phyloP scores from a whole-genome alignment of 2,329 filamentous ascomycete species.

The Lasiodiplodia citricola region DNA sequence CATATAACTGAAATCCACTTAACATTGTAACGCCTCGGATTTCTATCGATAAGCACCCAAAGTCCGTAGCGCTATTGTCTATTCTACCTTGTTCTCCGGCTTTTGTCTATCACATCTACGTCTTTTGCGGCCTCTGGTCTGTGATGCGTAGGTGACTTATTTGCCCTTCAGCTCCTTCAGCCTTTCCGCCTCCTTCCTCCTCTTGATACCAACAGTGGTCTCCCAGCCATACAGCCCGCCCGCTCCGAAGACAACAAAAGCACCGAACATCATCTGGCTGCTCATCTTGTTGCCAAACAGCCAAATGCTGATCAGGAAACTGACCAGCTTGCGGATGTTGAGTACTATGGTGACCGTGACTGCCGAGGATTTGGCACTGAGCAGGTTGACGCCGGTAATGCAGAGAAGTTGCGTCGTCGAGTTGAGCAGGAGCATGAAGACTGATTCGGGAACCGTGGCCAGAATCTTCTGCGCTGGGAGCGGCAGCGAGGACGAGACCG shows the following conservation, averaged over 20 bases:
- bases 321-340: slow-evolving; percentile 93
- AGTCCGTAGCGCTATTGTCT: background rate
- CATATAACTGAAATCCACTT: background rate
- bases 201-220: slow-evolving; percentile 53
- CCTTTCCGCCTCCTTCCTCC: slow-evolving; percentile 35
- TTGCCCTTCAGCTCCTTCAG: slow-evolving; percentile 20
- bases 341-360: slow-evolving; percentile 96
- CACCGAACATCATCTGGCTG: slow-evolving; percentile 77
- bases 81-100: background rate
- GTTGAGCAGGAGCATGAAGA: slow-evolving; percentile 74
- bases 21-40: background rate
- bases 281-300: slow-evolving; percentile 87
- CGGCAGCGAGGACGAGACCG: slow-evolving; percentile 38
- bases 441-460: slow-evolving; percentile 64
- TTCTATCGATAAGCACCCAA: background rate
- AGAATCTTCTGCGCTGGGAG: slow-evolving; percentile 36
- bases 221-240: slow-evolving; percentile 92
- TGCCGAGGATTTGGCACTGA: slow-evolving; percentile 86
- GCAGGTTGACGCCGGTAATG: slow-evolving; percentile 93
- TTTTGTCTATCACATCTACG: background rate
- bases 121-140: background rate
- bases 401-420: slow-evolving; percentile 92
- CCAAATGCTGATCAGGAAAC: slow-evolving; percentile 88
- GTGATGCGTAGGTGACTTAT: background rate
- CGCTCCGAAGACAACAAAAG: slow-evolving; percentile 83